Base-by-base conservation (phyloP, 257 asterid species). In the Capsicum rhomboideum region DNA sequence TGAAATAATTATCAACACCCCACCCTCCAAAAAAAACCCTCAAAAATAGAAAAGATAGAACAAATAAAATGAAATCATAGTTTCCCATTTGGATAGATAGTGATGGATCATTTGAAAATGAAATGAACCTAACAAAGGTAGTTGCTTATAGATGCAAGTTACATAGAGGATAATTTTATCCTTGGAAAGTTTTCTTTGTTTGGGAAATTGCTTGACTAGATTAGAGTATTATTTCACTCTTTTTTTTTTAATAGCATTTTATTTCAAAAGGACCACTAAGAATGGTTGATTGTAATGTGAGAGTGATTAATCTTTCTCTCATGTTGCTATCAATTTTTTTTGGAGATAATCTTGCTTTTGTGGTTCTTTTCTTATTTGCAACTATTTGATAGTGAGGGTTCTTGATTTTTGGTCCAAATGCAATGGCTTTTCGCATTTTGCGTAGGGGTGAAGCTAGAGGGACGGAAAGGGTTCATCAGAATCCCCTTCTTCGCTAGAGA, bases 191-290 rank as follows among this genome's bases (percentile, higher is more conserved):
- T 50, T 79, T 82, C 58, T 61, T 12, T 83, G 10, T 53, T 63
- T 66, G 52, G 79, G 37, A 16, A 46, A 79, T 85, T 64, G 59
- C 84, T 87, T 80, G 72, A 66, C 83, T 44, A 74, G 23, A 34
- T 72, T 46, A 23, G 79, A 85, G 28, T 63, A 26, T 21, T 77
- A 82, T 84, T 37, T 4, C 29, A 37, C 69, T 23, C 58, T 77
- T 69, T 55, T 6, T 5, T 10, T 21, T 59, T 8, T 8, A 6
- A 46, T 46, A 13, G 17, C 20, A 52, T 52, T 52, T 0, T 52
- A 13, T 58, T 55, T 55, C 23, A 58, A 58, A 59, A 1, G 14
- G 29, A 8, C 29, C 13, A 8, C 13, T 2, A 21, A 59, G 16
- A 21, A 21, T 3, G 6, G 37, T 31, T 1, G 37, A 31, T 31